Conservation (phyloP, 2,329 filamentous ascomycete genomes). For the Monosporascus sp. region DNA sequence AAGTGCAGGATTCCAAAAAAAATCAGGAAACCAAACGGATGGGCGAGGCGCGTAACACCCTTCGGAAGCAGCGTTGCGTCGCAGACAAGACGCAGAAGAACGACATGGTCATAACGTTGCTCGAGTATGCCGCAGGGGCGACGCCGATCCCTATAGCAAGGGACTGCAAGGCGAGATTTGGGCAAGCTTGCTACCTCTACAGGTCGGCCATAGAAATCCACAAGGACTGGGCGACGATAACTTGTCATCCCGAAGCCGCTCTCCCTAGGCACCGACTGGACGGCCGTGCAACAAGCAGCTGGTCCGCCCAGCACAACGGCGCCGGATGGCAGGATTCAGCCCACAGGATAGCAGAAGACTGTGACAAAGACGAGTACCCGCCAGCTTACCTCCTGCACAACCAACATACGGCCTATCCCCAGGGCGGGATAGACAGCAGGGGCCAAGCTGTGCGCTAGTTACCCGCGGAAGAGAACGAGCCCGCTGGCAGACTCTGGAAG, state of each 20-base stretch:
- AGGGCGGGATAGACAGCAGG: background rate
- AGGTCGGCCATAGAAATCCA: constrained; percentile 12
- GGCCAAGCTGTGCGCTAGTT: constrained; percentile 8
- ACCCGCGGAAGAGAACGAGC: constrained; percentile 5
- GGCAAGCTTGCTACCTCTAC: constrained; percentile 21
- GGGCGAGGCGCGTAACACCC: constrained; percentile 6
- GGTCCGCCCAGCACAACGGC: background rate
- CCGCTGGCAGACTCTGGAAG: constrained; percentile 8
- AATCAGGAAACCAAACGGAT: background rate
- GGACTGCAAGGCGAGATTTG: constrained; percentile 6
- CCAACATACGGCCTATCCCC: background rate
- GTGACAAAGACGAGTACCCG: constrained; percentile 2
- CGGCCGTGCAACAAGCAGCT: background rate
- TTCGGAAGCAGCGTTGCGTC: constrained; percentile 10
- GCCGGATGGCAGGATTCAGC: background rate
- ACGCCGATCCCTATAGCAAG: constrained; percentile 4
- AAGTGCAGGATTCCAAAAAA: constrained; percentile 8
- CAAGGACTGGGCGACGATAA: constrained; percentile 3
- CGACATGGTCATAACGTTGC: constrained; percentile 13
- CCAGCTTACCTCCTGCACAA: background rate
- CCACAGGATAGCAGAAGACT: background rate
- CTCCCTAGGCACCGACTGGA: background rate
- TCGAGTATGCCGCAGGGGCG: constrained; percentile 6
- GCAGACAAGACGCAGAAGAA: constrained; percentile 5
- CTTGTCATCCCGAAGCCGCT: constrained; percentile 1